Percentiles rank a stretch among this genome's conserved stretches.
phyloP scores from a whole-genome alignment of 2,329 filamentous ascomycete species.

The Coniochaeta hoffmannii region DNA sequence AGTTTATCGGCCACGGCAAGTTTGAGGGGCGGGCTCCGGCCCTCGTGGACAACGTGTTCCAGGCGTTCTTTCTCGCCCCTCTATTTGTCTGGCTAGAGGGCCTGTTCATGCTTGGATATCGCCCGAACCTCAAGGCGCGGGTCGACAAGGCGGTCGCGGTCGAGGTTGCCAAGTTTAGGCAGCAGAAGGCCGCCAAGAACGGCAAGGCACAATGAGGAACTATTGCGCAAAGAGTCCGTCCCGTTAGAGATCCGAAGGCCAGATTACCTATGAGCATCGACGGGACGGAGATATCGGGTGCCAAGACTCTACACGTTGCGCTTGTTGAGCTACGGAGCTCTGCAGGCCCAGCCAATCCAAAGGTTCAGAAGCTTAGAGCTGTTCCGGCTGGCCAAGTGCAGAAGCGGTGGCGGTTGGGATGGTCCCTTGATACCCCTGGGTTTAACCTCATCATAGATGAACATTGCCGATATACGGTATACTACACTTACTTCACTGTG shows the following conservation, averaged over 20 bases:
- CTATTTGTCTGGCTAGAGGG: conserved; percentile 97
- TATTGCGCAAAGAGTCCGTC: background rate
- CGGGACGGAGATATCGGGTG: background rate
- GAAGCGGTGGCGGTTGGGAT: background rate
- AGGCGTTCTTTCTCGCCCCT: conserved; percentile 86
- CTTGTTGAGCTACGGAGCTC: background rate
- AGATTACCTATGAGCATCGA: background rate
- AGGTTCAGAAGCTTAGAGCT: no score
- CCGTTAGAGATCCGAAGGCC: background rate
- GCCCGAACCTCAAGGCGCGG: conserved; percentile 75
- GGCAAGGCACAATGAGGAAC: conserved; percentile 37
- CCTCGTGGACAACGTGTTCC: conserved; percentile 81
- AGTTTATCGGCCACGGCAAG: conserved; percentile 85
- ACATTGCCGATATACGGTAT: background rate
- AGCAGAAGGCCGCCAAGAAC: conserved; percentile 40
- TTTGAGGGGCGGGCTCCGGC: conserved; percentile 87
- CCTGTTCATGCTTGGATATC: conserved; percentile 84
- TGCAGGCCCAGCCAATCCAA: background rate
- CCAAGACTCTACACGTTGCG: background rate
- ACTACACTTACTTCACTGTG: background rate
- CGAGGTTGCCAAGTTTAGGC: conserved; percentile 69
- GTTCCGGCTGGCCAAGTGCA: background rate
- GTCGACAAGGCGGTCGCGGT: conserved; percentile 68
- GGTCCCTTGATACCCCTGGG: background rate
- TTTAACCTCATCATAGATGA: background rate